A percentile compares a stretch with the other conserved stretches of the same genome.
Conservation (phyloP, 2,329 filamentous ascomycete species). For the Talaromyces sp. region DNA sequence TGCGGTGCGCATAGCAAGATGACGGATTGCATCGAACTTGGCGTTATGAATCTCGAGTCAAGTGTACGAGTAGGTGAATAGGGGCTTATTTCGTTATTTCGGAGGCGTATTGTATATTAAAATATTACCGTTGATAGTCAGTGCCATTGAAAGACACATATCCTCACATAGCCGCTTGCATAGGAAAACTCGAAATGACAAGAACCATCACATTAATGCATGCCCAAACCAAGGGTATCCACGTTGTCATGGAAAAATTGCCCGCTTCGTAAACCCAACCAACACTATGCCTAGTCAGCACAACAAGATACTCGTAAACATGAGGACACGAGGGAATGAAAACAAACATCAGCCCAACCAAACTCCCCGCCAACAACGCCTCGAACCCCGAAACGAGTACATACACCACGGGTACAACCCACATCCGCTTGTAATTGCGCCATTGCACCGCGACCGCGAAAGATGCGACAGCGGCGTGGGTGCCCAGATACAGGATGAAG, state of each 20-base stretch:
- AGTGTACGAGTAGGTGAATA: not conserved
- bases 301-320: not conserved
- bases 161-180: conserved; percentile 75
- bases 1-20: not conserved
- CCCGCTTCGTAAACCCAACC: conserved; percentile 78
- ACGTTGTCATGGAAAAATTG: conserved; percentile 87
- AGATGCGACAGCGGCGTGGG: conserved; percentile 68
- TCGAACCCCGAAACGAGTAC: conserved; percentile 69
- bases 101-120: not conserved
- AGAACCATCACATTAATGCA: conserved; percentile 78
- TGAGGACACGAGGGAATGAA: not conserved
- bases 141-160: not conserved
- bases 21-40: conserved; percentile 10
- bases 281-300: conserved; percentile 50
- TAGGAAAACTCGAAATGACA: conserved; percentile 85
- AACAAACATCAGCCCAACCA: conserved; percentile 74
- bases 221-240: conserved; percentile 88
- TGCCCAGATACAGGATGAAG: conserved; percentile 69
- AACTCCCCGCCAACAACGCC: conserved; percentile 73
- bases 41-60: conserved; percentile 9
- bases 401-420: conserved; percentile 70
- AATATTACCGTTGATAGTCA: not conserved
- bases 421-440: conserved; percentile 51
- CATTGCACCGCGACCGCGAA: conserved; percentile 72
- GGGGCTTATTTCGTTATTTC: not conserved